phyloP scores from a whole-genome alignment of 23 red algal species.

The Gracilaria domingensis region DNA sequence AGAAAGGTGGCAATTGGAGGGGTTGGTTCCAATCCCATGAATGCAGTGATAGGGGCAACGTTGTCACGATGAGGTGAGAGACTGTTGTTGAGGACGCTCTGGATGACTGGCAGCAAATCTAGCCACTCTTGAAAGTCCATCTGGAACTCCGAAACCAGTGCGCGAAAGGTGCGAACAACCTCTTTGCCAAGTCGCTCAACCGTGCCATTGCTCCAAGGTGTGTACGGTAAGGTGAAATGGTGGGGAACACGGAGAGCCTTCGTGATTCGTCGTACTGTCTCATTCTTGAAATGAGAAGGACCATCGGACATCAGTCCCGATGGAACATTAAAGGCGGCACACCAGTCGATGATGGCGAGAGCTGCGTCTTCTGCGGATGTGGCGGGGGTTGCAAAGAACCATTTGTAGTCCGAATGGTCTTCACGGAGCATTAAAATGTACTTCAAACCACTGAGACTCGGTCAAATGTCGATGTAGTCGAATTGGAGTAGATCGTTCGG shows the following conservation, averaged over 20 bases:
- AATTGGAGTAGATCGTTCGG: conserved; percentile 9
- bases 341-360: not conserved
- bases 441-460: not conserved
- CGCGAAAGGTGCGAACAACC: conserved; percentile 5
- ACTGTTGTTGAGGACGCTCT: not conserved
- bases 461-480: conserved; percentile 7
- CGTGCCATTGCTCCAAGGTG: conserved; percentile 1
- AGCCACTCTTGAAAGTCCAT: not conserved
- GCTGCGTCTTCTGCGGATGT: not conserved
- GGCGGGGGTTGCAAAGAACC: not conserved
- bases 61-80: not conserved
- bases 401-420: not conserved
- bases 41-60: no score
- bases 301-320: not conserved
- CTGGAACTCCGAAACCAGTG: not conserved
- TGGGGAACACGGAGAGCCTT: not conserved
- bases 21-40: no score
- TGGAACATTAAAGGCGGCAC: not conserved
- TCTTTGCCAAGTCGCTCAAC: not conserved
- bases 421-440: conserved; percentile 4
- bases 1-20: no score
- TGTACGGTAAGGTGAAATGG: conserved; percentile 20
- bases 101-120: not conserved
- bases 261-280: not conserved
- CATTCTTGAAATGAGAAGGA: not conserved